Percentiles rank a stretch among this genome's conserved stretches.
Evolutionary conservation across 768 basidiomycete species (phyloP).

Genomic region (Boletus sensibilis): DNA sequence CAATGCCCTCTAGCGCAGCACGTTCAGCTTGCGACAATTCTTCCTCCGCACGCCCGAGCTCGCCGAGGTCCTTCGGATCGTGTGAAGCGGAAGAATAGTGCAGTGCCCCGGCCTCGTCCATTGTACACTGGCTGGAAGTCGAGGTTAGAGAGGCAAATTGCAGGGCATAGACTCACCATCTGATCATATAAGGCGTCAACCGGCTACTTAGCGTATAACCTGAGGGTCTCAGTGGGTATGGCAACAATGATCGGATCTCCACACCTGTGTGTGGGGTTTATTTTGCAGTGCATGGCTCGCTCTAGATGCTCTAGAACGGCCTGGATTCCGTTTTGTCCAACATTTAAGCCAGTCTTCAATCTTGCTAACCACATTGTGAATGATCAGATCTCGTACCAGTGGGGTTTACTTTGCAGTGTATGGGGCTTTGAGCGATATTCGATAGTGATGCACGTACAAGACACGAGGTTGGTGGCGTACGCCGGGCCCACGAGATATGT

Average conservation of each 20-base stretch:
- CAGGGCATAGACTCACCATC: too few relatives aligned
- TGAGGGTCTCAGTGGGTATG: neutral
- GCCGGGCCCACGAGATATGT: neutral
- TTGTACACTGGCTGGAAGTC: neutral
- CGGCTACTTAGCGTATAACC: too few relatives aligned
- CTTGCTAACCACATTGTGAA: too few relatives aligned
- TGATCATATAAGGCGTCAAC: neutral
- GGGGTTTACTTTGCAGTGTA: too few relatives aligned
- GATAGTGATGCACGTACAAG: neutral
- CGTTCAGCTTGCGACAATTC: slow-evolving; percentile 9
- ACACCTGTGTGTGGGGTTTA: neutral
- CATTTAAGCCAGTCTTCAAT: too few relatives aligned
- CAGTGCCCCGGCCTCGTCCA: neutral
- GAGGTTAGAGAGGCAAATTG: neutral
- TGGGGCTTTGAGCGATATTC: neutral
- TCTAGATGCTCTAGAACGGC: too few relatives aligned
- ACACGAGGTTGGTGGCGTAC: neutral
- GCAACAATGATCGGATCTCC: neutral
- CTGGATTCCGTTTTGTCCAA: too few relatives aligned
- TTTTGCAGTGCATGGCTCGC: neutral
- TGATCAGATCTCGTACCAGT: too few relatives aligned
- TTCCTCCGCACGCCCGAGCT: neutral
- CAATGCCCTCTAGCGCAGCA: slow-evolving; percentile 33
- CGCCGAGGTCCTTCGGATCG: neutral
- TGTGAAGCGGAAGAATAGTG: neutral